A percentile compares a stretch with the other conserved stretches of the same genome.
These are phyloP conservation scores for Wickerhamomyces mucosus DNA, from an alignment of 805 yeast species.

Conservation along the genomic window DNA sequence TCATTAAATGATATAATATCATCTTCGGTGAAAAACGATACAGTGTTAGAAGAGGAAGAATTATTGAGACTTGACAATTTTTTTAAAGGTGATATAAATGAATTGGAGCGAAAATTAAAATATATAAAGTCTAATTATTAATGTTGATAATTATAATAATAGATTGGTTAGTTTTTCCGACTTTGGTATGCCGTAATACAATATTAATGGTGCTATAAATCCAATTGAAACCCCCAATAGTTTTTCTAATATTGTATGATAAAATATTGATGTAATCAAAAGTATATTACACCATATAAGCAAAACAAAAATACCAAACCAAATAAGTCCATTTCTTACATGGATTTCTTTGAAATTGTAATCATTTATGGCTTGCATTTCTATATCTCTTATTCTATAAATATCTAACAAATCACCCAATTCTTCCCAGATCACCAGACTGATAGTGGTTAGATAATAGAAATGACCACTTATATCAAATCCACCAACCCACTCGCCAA, in stretches of 20 bases:
- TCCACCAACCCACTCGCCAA: slow-evolving; percentile 38
- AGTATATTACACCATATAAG: slow-evolving; percentile 48
- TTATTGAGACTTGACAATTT: slow-evolving; percentile 14
- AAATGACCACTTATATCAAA: slow-evolving; percentile 49
- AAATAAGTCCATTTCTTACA: slow-evolving; percentile 6
- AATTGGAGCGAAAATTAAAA: slow-evolving; percentile 8
- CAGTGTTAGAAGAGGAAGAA: slow-evolving; percentile 13
- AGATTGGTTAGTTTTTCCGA: not conserved
- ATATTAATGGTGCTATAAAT: slow-evolving; percentile 35
- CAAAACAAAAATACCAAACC: slow-evolving; percentile 12
- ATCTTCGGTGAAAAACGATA: slow-evolving; percentile 8
- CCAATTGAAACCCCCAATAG: slow-evolving; percentile 61
- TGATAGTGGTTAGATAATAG: slow-evolving; percentile 33
- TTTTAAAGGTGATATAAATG: slow-evolving; percentile 11
- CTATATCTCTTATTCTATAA: slow-evolving; percentile 2
- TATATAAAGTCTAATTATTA: slow-evolving; percentile 9
- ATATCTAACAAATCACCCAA: slow-evolving; percentile 11
- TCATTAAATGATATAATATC: slow-evolving; percentile 9
- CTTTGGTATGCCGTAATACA: slow-evolving; percentile 26
- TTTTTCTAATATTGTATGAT: slow-evolving; percentile 74
- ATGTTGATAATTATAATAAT: slow-evolving; percentile 1
- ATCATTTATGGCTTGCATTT: slow-evolving; percentile 1
- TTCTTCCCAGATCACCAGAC: slow-evolving; percentile 32
- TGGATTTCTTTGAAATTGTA: slow-evolving; percentile 1
- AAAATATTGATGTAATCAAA: slow-evolving; percentile 69